Evolutionary conservation across 352 stramenopile species (phyloP).

Genomic region (Globisporangium perplexum): DNA sequence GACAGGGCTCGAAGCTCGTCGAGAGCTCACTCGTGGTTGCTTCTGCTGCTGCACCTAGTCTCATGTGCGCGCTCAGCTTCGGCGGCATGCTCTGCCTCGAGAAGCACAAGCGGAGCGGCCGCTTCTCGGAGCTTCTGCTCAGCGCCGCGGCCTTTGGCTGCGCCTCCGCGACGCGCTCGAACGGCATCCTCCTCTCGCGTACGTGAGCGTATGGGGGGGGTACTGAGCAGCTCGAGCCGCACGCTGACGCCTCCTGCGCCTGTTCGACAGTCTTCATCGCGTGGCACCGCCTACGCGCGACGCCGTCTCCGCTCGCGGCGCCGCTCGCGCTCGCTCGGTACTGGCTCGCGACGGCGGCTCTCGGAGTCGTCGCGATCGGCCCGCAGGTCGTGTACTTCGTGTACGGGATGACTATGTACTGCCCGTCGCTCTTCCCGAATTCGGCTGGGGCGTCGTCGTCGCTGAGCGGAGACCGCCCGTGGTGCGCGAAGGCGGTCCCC

Average conservation of each 20-base stretch:
- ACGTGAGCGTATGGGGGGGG: constrained; percentile 15
- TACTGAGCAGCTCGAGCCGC: background rate
- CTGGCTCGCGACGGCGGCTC: constrained; percentile 53
- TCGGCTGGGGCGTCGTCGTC: constrained; percentile 4
- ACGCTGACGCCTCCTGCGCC: constrained; percentile 11
- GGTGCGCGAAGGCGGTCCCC: constrained; percentile 56
- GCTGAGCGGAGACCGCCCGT: constrained; percentile 45
- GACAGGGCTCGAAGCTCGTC: no score
- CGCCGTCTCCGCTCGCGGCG: constrained; percentile 28
- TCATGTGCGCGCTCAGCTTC: constrained; percentile 81
- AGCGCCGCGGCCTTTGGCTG: constrained; percentile 52
- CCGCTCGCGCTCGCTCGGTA: constrained; percentile 35
- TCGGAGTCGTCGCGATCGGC: constrained; percentile 53
- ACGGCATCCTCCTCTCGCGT: constrained; percentile 73
- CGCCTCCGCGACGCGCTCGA: constrained; percentile 69
- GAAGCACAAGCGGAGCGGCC: constrained; percentile 12
- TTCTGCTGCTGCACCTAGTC: constrained; percentile 26
- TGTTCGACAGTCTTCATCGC: constrained; percentile 57
- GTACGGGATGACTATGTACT: constrained; percentile 51
- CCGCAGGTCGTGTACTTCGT: constrained; percentile 74
- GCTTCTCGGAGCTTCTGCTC: constrained; percentile 27
- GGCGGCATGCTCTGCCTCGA: constrained; percentile 67
- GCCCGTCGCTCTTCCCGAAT: constrained; percentile 33
- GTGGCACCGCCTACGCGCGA: constrained; percentile 54
- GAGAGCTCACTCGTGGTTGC: no score